Conservation (phyloP, 2,329 filamentous ascomycete genomes). For the Eutypella sp. region DNA sequence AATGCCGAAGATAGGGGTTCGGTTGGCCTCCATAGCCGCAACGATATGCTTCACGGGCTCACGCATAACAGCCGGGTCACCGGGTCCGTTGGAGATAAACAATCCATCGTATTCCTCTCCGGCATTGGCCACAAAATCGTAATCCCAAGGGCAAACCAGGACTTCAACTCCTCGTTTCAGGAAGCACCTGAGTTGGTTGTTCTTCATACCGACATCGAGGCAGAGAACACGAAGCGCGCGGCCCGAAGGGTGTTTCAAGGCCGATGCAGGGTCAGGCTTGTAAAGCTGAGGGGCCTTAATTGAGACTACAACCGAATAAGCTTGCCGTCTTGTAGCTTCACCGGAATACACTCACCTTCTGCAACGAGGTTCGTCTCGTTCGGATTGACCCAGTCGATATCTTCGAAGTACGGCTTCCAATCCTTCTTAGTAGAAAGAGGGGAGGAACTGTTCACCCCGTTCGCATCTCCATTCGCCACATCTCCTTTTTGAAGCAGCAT, state of each 20-base stretch:
- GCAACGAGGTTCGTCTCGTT: slow-evolving; percentile 90
- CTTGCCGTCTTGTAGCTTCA: slow-evolving; percentile 18
- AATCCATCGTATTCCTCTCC: slow-evolving; percentile 89
- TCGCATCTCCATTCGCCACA: slow-evolving; percentile 37
- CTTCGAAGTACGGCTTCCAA: slow-evolving; percentile 62
- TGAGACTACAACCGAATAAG: slow-evolving; percentile 64
- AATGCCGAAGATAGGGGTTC: slow-evolving; percentile 90
- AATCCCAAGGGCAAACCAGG: slow-evolving; percentile 91
- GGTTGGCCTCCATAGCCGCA: slow-evolving; percentile 69
- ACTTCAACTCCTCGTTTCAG: slow-evolving; percentile 89
- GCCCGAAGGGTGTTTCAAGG: slow-evolving; percentile 82
- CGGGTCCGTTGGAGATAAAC: slow-evolving; percentile 96
- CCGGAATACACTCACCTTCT: slow-evolving; percentile 66
- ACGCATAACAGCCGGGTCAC: slow-evolving; percentile 83
- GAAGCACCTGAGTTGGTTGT: slow-evolving; percentile 93
- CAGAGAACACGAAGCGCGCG: slow-evolving; percentile 83
- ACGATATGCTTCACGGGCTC: slow-evolving; percentile 75
- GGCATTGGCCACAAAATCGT: slow-evolving; percentile 74
- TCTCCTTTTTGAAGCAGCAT: slow-evolving; percentile 67
- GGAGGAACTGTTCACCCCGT: slow-evolving; percentile 35
- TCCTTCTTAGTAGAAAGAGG: slow-evolving; percentile 33
- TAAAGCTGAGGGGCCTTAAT: slow-evolving; percentile 83
- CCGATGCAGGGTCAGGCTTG: slow-evolving; percentile 64
- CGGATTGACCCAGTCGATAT: slow-evolving; percentile 83
- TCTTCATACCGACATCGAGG: slow-evolving; percentile 96